Conservation (phyloP, 2,329 filamentous ascomycete species). For the Epichloe baconii region DNA sequence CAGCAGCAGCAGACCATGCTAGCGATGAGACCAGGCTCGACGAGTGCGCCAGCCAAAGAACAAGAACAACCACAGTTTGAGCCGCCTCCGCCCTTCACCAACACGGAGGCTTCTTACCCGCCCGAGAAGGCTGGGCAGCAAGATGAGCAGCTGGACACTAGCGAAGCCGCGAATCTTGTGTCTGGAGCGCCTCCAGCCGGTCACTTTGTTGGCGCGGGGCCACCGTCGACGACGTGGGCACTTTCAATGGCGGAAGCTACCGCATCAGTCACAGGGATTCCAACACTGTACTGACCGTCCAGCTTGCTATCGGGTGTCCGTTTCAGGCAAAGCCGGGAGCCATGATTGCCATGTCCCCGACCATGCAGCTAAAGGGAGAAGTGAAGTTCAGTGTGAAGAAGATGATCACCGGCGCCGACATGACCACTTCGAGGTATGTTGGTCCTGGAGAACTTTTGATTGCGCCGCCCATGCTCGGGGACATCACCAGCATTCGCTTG, state of each 20-base stretch:
- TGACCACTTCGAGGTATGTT: slow-evolving; percentile 67
- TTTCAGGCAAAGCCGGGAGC: slow-evolving; percentile 68
- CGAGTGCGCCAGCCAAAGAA: slow-evolving; percentile 8
- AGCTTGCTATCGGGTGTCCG: slow-evolving; percentile 81
- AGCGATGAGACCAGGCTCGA: slow-evolving; percentile 14
- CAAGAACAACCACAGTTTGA: slow-evolving; percentile 16
- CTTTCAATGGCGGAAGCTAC: slow-evolving; percentile 92
- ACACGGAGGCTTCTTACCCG: slow-evolving; percentile 12
- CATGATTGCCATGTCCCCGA: slow-evolving; percentile 93
- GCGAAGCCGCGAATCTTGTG: slow-evolving; percentile 19
- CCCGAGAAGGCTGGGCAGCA: slow-evolving; percentile 15
- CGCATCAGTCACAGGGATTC: slow-evolving; percentile 83
- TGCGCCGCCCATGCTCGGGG: slow-evolving; percentile 67
- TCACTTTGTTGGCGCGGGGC: slow-evolving; percentile 52
- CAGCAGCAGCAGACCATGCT: slow-evolving; percentile 9
- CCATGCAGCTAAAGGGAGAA: slow-evolving; percentile 68
- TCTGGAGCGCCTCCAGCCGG: slow-evolving; percentile 28
- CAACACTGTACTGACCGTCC: slow-evolving; percentile 80
- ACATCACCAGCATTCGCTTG: slow-evolving; percentile 70
- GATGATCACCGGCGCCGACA: slow-evolving; percentile 68
- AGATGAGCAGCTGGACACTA: slow-evolving; percentile 13
- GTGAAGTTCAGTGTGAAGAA: slow-evolving; percentile 88
- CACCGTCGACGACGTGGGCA: slow-evolving; percentile 75
- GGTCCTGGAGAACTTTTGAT: slow-evolving; percentile 85
- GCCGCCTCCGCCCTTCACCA: slow-evolving; percentile 14